Evolutionary conservation across 805 yeast species (phyloP).

Genomic region (Teunomyces kruisii): DNA sequence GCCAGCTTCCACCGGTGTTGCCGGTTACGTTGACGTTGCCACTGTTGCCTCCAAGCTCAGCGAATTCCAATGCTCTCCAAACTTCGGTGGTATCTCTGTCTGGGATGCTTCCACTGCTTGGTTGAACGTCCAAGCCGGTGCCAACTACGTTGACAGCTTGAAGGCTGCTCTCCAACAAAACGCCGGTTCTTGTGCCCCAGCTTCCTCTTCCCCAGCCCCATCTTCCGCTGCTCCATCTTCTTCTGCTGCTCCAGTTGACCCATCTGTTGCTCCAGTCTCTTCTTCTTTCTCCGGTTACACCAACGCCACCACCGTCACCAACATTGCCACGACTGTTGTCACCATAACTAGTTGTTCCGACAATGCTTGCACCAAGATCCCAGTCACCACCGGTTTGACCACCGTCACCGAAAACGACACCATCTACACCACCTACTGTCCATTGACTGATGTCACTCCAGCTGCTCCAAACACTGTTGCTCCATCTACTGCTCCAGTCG

Average conservation of each 20-base stretch:
- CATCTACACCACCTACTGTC: slow-evolving; percentile 35
- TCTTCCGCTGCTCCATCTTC: slow-evolving; percentile 12
- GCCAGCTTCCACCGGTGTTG: slow-evolving; percentile 32
- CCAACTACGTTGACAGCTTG: background rate
- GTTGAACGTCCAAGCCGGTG: slow-evolving; percentile 32
- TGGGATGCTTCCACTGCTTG: slow-evolving; percentile 80
- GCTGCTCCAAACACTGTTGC: slow-evolving; percentile 14
- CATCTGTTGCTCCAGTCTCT: slow-evolving; percentile 18
- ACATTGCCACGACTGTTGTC: slow-evolving; percentile 24
- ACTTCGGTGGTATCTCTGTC: slow-evolving; percentile 70
- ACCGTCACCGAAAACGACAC: slow-evolving; percentile 32
- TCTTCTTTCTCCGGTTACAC: slow-evolving; percentile 30
- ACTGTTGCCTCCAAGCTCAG: slow-evolving; percentile 18
- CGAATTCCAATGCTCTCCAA: slow-evolving; percentile 14
- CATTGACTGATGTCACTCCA: slow-evolving; percentile 15
- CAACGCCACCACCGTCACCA: slow-evolving; percentile 19
- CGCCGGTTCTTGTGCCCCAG: slow-evolving; percentile 3
- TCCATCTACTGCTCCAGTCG: background rate
- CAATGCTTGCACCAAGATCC: slow-evolving; percentile 22
- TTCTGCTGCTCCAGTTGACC: slow-evolving; percentile 23
- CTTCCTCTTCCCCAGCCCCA: background rate
- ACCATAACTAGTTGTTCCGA: slow-evolving; percentile 36
- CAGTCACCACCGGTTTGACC: slow-evolving; percentile 35
- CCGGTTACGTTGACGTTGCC: slow-evolving; percentile 26
- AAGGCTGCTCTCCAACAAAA: slow-evolving; percentile 9